Percentiles rank a stretch among this genome's conserved stretches.
phyloP scores from a whole-genome alignment of 208 protist species.

The Sergeia podlipaevii region DNA sequence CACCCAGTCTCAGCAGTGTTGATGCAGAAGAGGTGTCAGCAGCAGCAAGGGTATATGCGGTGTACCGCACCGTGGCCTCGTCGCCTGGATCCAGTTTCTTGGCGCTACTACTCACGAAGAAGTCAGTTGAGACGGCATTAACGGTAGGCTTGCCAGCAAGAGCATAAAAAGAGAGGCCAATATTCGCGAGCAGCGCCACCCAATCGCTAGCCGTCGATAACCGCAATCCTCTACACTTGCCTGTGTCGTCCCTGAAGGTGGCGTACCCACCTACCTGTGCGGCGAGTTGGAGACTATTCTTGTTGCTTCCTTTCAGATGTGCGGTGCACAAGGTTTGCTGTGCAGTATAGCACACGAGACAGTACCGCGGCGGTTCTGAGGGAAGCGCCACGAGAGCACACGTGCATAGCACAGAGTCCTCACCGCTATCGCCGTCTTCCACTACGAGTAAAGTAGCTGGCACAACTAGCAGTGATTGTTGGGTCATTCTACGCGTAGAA shows the following conservation, averaged over 20 bases:
- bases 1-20: no score
- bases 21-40: background rate
- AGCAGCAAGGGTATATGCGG: constrained; percentile 28
- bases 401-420: no score
- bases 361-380: constrained; percentile 55
- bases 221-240: constrained; percentile 47
- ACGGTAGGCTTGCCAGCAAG: constrained; percentile 38
- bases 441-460: background rate
- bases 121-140: constrained; percentile 34
- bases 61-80: constrained; percentile 33
- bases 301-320: constrained; percentile 37
- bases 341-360: constrained; percentile 75
- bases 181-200: constrained; percentile 42
- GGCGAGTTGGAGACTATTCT: constrained; percentile 41
- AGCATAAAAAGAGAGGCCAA: constrained; percentile 62
- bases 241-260: constrained; percentile 59
- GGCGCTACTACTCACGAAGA: constrained; percentile 33
- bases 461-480: no score
- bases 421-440: no score
- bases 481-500: no score
- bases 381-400: constrained; percentile 63
- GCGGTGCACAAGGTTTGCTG: constrained; percentile 65
- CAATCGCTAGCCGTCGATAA: constrained; percentile 36
- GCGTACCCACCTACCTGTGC: constrained; percentile 48
- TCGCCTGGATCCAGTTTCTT: constrained; percentile 26